Evolutionary conservation across 768 basidiomycete genomes (phyloP).

Genomic region (Phallus indusiatus): DNA sequence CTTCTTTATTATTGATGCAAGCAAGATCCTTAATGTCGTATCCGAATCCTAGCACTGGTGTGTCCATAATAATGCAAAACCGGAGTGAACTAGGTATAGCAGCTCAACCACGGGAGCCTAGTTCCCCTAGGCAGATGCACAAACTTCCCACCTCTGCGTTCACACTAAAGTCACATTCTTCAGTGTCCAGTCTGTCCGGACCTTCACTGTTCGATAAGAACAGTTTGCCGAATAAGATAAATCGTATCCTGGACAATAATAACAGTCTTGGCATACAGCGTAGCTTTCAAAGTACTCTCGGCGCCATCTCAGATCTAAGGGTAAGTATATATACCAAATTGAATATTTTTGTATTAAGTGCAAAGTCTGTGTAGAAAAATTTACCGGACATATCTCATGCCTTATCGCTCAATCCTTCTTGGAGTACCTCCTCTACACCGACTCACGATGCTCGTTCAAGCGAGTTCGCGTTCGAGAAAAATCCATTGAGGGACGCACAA

Average conservation of each 20-base stretch:
- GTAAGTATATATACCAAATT: constrained; percentile 30
- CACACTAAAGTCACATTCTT: constrained; percentile 12
- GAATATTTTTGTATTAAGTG: constrained; percentile 6
- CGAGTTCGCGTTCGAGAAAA: neutral
- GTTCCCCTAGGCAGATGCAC: constrained; percentile 25
- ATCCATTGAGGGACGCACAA: neutral
- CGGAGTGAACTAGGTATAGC: constrained; percentile 66
- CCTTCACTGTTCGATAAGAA: constrained; percentile 16
- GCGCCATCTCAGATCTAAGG: constrained; percentile 54
- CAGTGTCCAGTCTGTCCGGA: constrained; percentile 16
- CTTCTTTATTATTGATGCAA: constrained; percentile 70
- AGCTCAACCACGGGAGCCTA: constrained; percentile 48
- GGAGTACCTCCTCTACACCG: constrained; percentile 43
- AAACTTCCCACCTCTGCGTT: constrained; percentile 22
- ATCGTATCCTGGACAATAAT: constrained; percentile 63
- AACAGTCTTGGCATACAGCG: constrained; percentile 78
- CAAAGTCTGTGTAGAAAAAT: constrained; percentile 51
- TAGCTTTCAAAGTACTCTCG: constrained; percentile 59
- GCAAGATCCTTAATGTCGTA: constrained; percentile 71
- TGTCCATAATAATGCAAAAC: constrained; percentile 76
- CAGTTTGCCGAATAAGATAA: constrained; percentile 26
- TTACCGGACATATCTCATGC: constrained; percentile 75
- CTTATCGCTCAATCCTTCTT: constrained; percentile 48
- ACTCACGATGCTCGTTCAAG: constrained; percentile 44
- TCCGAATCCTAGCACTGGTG: constrained; percentile 64